Base-by-base conservation (phyloP, 768 basidiomycete species). In the Pulveroboletus ravenelii region DNA sequence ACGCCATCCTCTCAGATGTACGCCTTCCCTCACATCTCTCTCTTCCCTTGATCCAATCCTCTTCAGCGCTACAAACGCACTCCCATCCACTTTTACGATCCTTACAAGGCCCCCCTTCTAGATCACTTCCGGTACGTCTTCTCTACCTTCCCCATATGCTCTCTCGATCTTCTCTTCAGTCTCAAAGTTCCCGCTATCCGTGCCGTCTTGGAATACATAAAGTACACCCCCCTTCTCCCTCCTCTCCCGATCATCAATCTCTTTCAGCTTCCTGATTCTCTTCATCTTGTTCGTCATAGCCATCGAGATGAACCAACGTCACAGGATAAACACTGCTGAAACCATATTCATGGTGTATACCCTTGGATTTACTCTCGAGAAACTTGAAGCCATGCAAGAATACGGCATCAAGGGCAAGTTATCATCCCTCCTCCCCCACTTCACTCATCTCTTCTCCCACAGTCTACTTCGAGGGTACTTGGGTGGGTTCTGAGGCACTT, bases 131-230 rank as follows among this genome's bases (percentile, higher is more conserved):
- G 94, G 89, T 90, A 48, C 30, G 77, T 64, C 36, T 7, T 36
- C 20, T 38, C 23, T 41, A 27, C 25, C 29, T n/a, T 25, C 6
- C 9, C 15, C 13, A 13, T 10, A 4, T 10, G 18, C 15, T 31
- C 30, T 48, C 41, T 52, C 56, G 41, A 30, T 17, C 6, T 15
- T 17, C 6, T 34, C 41, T 42, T 10, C 35, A 91, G 89, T 13
- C 78, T 97, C 34, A 96, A 95, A 76, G 93, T 97, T 1, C 93
- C 93, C 2, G 87, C 89, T 18, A 84, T 95, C 48, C 89, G 94
- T 32, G 84, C 92, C 1, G 85, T 94, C 25, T 71, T 97, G 56
- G 93, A 97, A 69, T 95, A 93, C 59, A 62, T 78, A 49, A 95
- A 94, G 90, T 91, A 67, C 35, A 72, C 44, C 25, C 1, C 23